Evolutionary conservation across 1,284 basidiomycete genomes (phyloP), one percentile per base, ranked within the genome.

Genomic region (Ceratobasidium sp.): DNA sequence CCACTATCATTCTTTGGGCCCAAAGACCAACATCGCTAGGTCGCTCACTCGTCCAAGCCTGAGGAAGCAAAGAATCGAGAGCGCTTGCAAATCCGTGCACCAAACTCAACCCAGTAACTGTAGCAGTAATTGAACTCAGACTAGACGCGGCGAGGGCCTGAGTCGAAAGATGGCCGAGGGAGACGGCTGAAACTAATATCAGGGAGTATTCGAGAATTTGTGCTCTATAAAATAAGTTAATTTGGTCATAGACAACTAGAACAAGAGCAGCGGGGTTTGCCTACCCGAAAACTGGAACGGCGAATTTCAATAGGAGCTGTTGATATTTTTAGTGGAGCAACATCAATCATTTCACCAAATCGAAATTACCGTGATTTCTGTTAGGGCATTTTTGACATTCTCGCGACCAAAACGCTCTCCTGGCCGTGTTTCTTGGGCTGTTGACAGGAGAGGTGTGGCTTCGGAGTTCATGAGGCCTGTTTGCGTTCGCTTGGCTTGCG

Each of bases 71-170:
- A 0, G 96, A 96, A 82, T 98, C 96, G 40, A 98, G 88, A 0
- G 95, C 93, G 77, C 91, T 93, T 15, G 92, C 87, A 81, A 97
- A 91, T 17, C 96, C 96, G 81, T 94, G 93, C n/a, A 96, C 88
- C 80, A 96, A 91, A 79, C 92, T 91, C 80, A 90, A 89, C 17
- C 88, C 90, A 0, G 91, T 88, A 1, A 92, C 77, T 15, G 80
- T 93, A 10, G 93, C 94, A 0, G 94, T 95, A 94, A 96, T 96
- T 5, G 92, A 93, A 0, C 93, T 94, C 0, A 96, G 87, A n/a
- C 92, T 93, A 13, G 93, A 91, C 0, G 94, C 94, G 1, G 95
- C 95, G 0, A 97, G 89, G 0, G 94, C 93, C 0, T 89, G 91
- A 0, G 93, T 94, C 2, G 92, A 93, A 40, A 96, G 84, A 85